Conservation (phyloP, 768 basidiomycete genomes). For the Leccinum variicolor region DNA sequence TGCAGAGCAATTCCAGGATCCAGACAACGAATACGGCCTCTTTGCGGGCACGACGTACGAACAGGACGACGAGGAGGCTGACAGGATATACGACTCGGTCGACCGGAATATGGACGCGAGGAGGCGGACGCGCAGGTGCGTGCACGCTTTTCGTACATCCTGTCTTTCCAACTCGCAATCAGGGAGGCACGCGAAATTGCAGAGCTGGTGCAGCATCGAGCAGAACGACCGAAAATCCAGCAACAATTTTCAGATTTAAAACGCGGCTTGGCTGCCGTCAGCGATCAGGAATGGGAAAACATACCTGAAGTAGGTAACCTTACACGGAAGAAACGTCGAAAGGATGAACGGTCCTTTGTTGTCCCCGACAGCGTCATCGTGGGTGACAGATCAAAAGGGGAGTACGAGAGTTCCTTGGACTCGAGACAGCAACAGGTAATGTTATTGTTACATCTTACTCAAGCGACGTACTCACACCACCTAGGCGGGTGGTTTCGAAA, state of each 20-base stretch:
- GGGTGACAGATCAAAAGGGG: conserved; percentile 71
- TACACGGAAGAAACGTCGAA: conserved; percentile 84
- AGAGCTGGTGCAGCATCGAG: conserved; percentile 73
- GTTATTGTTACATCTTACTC: background rate
- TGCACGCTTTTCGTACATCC: conserved; percentile 15
- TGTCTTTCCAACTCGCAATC: conserved; percentile 7
- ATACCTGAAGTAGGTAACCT: conserved; percentile 97
- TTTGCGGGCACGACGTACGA: conserved; percentile 97
- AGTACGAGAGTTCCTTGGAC: conserved; percentile 79
- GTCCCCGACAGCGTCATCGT: conserved; percentile 94
- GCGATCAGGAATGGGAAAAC: conserved; percentile 90
- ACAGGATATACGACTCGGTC: conserved; percentile 90
- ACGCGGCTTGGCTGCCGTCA: conserved; percentile 79
- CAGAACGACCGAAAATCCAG: conserved; percentile 91
- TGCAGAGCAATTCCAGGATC: conserved; percentile 92
- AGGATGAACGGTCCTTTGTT: conserved; percentile 82
- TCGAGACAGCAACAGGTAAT: conserved; percentile 70
- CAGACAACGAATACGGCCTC: conserved; percentile 94
- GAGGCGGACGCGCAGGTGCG: conserved; percentile 74
- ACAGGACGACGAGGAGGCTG: conserved; percentile 96
- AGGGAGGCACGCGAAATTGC: conserved; percentile 77
- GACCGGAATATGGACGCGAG: conserved; percentile 89
- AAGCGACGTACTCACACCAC: background rate
- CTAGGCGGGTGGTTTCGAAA: conserved; percentile 64
- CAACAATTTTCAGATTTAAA: conserved; percentile 96